Evolutionary conservation across 208 protist species (phyloP).

Genomic region (Herpetomonas tarakana): DNA sequence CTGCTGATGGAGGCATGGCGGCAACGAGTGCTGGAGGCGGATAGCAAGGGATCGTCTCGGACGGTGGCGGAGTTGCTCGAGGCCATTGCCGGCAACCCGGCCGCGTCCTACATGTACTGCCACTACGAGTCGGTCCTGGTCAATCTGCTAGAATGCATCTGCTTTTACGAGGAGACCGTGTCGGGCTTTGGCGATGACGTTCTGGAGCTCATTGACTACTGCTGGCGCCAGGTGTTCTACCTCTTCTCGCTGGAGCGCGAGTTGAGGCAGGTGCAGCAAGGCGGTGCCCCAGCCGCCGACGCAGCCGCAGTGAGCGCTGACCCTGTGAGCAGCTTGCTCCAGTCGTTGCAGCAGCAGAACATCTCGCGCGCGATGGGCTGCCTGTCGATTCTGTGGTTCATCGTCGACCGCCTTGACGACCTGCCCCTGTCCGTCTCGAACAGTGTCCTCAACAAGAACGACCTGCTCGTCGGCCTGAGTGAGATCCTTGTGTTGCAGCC

Average conservation of each 20-base stretch:
- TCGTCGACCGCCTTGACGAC: constrained; percentile 72
- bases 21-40: constrained; percentile 56
- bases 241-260: constrained; percentile 58
- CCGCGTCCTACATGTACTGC: constrained; percentile 76
- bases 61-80: constrained; percentile 20
- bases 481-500: constrained; percentile 76
- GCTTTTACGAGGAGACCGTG: constrained; percentile 84
- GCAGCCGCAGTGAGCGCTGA: constrained; percentile 8
- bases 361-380: constrained; percentile 68
- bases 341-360: constrained; percentile 39
- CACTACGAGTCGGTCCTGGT: constrained; percentile 85
- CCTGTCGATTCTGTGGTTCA: constrained; percentile 88
- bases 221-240: constrained; percentile 77
- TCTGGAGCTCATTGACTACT: constrained; percentile 89
- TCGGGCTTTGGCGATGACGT: constrained; percentile 76
- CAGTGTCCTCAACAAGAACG: constrained; percentile 74
- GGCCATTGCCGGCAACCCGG: constrained; percentile 52
- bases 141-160: constrained; percentile 87
- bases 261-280: constrained; percentile 5
- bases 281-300: neutral
- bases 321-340: constrained; percentile 23
- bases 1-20: constrained; percentile 86
- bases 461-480: constrained; percentile 77
- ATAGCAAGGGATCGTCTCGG: neutral
- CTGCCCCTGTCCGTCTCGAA: constrained; percentile 79